These are phyloP conservation scores for Trichophyton verrucosum DNA, from an alignment of 2,329 filamentous ascomycete species.

Conservation along the genomic window DNA sequence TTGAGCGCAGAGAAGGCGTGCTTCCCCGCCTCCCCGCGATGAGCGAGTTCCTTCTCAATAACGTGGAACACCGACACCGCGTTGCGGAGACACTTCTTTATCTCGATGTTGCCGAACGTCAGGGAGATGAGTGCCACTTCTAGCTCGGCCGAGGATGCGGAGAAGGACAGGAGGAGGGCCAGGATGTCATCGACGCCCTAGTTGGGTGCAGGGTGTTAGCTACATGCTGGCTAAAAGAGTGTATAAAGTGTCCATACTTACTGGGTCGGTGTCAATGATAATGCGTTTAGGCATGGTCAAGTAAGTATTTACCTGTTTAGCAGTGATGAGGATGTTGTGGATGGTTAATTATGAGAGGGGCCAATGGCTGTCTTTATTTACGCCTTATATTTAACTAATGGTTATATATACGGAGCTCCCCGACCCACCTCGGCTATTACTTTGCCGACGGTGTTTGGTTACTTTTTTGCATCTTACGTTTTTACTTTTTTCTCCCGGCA, in stretches of 20 bases:
- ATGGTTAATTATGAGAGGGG: no score
- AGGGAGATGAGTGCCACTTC: constrained; percentile 77
- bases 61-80: constrained; percentile 83
- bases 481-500: neutral
- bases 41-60: constrained; percentile 75
- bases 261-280: constrained; percentile 95
- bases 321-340: no score
- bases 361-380: no score
- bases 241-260: constrained; percentile 25
- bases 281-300: constrained; percentile 44
- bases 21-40: constrained; percentile 59
- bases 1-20: constrained; percentile 59
- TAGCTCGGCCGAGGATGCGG: constrained; percentile 68
- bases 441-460: neutral
- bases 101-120: constrained; percentile 86
- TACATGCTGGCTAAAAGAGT: neutral
- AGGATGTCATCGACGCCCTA: constrained; percentile 80
- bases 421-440: neutral
- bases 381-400: neutral
- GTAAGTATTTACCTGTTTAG: no score
- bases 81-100: constrained; percentile 81
- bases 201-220: neutral
- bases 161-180: constrained; percentile 74
- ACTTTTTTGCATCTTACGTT: neutral
- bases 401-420: neutral